These are phyloP conservation scores for Botryotinia calthae DNA, from an alignment of 2,329 filamentous ascomycete species.

Conservation along the genomic window DNA sequence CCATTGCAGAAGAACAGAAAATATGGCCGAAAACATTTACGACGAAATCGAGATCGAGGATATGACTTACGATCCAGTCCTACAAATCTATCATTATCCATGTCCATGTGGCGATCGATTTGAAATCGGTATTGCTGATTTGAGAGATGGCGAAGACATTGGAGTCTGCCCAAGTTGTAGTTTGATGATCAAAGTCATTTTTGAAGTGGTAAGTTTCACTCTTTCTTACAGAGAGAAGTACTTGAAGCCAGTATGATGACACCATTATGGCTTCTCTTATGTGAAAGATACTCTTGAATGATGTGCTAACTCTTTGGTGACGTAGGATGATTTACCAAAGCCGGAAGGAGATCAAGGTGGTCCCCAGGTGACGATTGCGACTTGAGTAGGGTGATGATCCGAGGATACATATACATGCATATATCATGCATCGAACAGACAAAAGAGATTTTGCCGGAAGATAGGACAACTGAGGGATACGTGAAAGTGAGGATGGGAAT, in stretches of 20 bases:
- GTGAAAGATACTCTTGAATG: background rate
- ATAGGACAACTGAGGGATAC: background rate
- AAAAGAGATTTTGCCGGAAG: background rate
- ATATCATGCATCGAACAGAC: background rate
- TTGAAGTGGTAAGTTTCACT: constrained; percentile 64
- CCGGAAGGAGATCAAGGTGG: constrained; percentile 29
- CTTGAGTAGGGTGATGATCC: constrained; percentile 11
- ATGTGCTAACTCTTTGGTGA: constrained; percentile 20
- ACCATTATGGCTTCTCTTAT: background rate
- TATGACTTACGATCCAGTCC: constrained; percentile 81
- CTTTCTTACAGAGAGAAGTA: too few relatives aligned
- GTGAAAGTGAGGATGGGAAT: background rate
- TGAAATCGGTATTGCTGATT: constrained; percentile 80
- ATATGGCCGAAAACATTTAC: constrained; percentile 64
- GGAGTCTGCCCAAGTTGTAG: constrained; percentile 98
- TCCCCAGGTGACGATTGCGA: constrained; percentile 25
- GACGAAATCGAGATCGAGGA: constrained; percentile 99
- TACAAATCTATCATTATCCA: constrained; percentile 92
- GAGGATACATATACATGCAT: background rate
- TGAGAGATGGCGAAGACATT: constrained; percentile 87
- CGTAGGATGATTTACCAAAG: constrained; percentile 52
- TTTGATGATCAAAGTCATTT: constrained; percentile 94
- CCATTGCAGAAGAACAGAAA: background rate
- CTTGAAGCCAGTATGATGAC: background rate
- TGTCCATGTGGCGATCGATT: constrained; percentile 97